Conservation (phyloP, 352 stramenopile genomes). For the Phytophthora cajani region DNA sequence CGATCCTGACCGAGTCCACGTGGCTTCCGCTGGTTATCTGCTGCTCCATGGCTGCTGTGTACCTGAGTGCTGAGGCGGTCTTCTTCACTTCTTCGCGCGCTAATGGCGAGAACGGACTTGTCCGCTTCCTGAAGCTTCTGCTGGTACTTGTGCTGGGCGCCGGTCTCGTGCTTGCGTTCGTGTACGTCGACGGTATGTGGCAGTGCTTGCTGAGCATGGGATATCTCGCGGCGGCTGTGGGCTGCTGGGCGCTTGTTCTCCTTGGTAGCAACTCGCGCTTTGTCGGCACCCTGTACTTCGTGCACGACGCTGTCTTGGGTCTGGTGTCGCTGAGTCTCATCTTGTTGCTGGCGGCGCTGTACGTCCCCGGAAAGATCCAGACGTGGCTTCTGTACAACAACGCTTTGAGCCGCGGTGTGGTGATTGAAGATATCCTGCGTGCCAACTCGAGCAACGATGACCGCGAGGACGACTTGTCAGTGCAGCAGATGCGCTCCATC, state of each 20-base stretch:
- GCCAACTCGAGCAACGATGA: slow-evolving; percentile 75
- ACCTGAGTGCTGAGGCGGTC: slow-evolving; percentile 71
- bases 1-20: slow-evolving; percentile 53
- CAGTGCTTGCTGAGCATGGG: slow-evolving; percentile 92
- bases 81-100: slow-evolving; percentile 61
- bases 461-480: slow-evolving; percentile 70
- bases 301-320: slow-evolving; percentile 95
- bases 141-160: slow-evolving; percentile 79
- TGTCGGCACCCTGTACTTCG: slow-evolving; percentile 92
- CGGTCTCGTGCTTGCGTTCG: slow-evolving; percentile 74
- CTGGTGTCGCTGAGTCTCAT: slow-evolving; percentile 94
- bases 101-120: slow-evolving; percentile 63
- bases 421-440: slow-evolving; percentile 97
- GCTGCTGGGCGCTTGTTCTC: slow-evolving; percentile 84
- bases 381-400: slow-evolving; percentile 99
- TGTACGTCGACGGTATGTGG: slow-evolving; percentile 87
- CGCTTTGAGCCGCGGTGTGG: slow-evolving; percentile 94
- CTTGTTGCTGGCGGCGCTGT: slow-evolving; percentile 90
- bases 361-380: slow-evolving; percentile 93
- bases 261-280: slow-evolving; percentile 91
- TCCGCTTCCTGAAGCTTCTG: slow-evolving; percentile 77
- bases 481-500: slow-evolving; percentile 80
- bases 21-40: slow-evolving; percentile 72
- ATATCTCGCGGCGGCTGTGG: slow-evolving; percentile 92
- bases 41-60: slow-evolving; percentile 54